Evolutionary conservation across 352 stramenopile species (phyloP).

Genomic region (Pythium folliculosum): DNA sequence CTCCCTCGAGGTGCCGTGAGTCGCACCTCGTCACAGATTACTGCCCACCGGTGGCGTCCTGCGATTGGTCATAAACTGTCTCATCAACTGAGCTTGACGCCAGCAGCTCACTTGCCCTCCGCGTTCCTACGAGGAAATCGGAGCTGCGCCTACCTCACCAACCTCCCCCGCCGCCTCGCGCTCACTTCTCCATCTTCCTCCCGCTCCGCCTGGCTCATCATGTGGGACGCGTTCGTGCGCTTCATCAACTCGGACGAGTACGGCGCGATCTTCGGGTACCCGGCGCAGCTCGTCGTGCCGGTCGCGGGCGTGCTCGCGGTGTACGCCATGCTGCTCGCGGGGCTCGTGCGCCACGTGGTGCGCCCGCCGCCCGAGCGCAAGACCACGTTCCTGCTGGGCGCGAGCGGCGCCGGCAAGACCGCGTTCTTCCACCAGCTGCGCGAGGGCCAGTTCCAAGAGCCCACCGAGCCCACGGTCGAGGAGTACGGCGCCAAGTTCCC

Average conservation of each 20-base stretch:
- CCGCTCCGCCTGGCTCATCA: background rate
- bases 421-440: constrained; percentile 15
- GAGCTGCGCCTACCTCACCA: background rate
- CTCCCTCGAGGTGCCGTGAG: too few relatives aligned
- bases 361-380: constrained; percentile 17
- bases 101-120: background rate
- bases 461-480: constrained; percentile 7
- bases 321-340: constrained; percentile 10
- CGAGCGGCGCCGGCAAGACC: constrained; percentile 16
- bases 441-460: constrained; percentile 6
- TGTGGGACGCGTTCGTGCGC: constrained; percentile 13
- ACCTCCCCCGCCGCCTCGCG: background rate
- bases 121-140: background rate
- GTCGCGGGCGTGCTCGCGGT: constrained; percentile 13
- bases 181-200: background rate
- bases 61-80: constrained; percentile 2
- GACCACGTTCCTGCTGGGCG: constrained; percentile 18
- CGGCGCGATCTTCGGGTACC: constrained; percentile 14
- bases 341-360: constrained; percentile 19
- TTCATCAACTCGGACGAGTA: constrained; percentile 25
- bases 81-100: background rate
- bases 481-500: constrained; percentile 24
- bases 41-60: background rate
- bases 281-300: constrained; percentile 14
- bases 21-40: constrained; percentile 14